Conservation (phyloP, 176 grass and related monocot genomes). For the Avena sativa region DNA sequence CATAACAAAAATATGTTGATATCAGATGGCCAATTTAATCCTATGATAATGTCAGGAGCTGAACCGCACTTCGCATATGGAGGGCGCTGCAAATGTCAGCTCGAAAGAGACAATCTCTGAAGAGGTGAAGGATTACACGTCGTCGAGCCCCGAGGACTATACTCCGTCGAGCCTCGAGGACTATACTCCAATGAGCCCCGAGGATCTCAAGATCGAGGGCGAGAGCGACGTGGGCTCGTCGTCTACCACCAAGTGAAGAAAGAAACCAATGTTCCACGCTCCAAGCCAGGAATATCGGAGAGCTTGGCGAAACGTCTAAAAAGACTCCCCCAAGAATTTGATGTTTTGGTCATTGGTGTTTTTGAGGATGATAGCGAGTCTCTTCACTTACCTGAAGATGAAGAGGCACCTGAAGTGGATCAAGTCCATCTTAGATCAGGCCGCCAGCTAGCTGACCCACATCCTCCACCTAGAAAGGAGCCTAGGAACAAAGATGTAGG, state of each 20-base stretch:
- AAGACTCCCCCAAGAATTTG: neutral
- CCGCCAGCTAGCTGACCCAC: neutral
- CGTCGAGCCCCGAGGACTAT: neutral
- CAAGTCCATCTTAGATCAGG: constrained; percentile 23
- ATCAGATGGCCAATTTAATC: neutral
- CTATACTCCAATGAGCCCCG: too few relatives aligned
- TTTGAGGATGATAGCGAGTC: neutral
- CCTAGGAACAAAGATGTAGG: neutral
- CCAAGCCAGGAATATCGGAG: too few relatives aligned
- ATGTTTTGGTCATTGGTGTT: neutral
- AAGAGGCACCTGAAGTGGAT: neutral
- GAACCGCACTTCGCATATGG: neutral
- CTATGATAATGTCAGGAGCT: neutral
- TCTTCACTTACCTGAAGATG: neutral
- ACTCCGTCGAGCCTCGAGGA: too few relatives aligned
- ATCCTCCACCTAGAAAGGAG: neutral
- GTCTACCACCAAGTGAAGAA: too few relatives aligned
- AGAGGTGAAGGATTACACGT: neutral
- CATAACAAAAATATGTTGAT: neutral
- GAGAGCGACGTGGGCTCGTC: too few relatives aligned
- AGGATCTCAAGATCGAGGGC: neutral
- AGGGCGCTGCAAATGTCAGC: neutral
- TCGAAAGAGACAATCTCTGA: neutral
- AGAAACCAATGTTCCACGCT: too few relatives aligned
- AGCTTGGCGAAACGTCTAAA: too few relatives aligned